These are phyloP conservation scores for Tricholomella constricta DNA, from an alignment of 768 basidiomycete species.

Conservation along the genomic window DNA sequence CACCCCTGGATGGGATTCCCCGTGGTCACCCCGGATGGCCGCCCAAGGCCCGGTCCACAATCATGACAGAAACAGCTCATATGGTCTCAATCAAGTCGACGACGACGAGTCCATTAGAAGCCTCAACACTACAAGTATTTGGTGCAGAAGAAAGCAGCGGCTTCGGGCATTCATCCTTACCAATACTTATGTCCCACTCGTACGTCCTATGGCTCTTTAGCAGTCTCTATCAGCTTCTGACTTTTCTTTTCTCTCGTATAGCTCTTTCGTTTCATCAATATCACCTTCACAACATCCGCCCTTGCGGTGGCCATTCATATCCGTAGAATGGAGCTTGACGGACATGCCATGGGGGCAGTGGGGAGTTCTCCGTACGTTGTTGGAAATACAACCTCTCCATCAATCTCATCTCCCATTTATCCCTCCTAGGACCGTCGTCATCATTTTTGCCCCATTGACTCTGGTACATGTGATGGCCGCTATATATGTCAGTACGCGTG, in stretches of 20 bases:
- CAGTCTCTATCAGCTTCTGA: slow-evolving; percentile 12
- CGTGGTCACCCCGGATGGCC: slow-evolving; percentile 55
- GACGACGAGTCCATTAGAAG: slow-evolving; percentile 27
- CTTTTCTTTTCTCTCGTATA: slow-evolving; percentile 27
- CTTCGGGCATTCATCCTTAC: slow-evolving; percentile 68
- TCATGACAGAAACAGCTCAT: slow-evolving; percentile 24
- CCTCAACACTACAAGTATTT: slow-evolving; percentile 27
- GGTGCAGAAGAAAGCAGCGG: slow-evolving; percentile 43
- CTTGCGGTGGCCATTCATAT: slow-evolving; percentile 81
- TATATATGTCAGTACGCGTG: slow-evolving; percentile 65
- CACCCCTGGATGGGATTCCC: slow-evolving; percentile 69
- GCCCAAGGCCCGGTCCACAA: slow-evolving; percentile 39
- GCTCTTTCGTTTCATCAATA: slow-evolving; percentile 85
- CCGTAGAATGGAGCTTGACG: slow-evolving; percentile 53
- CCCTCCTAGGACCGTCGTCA: slow-evolving; percentile 66
- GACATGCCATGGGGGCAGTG: slow-evolving; percentile 64
- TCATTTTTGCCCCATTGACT: slow-evolving; percentile 84
- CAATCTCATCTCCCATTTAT: not conserved
- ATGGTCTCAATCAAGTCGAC: slow-evolving; percentile 30
- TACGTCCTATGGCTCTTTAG: slow-evolving; percentile 33
- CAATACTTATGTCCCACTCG: slow-evolving; percentile 80
- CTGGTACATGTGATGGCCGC: slow-evolving; percentile 84
- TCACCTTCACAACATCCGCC: slow-evolving; percentile 77
- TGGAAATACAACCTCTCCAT: not conserved
- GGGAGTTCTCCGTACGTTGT: slow-evolving; percentile 80